Conservation (phyloP, 257 asterid genomes). For the Solanum paucissectum region DNA sequence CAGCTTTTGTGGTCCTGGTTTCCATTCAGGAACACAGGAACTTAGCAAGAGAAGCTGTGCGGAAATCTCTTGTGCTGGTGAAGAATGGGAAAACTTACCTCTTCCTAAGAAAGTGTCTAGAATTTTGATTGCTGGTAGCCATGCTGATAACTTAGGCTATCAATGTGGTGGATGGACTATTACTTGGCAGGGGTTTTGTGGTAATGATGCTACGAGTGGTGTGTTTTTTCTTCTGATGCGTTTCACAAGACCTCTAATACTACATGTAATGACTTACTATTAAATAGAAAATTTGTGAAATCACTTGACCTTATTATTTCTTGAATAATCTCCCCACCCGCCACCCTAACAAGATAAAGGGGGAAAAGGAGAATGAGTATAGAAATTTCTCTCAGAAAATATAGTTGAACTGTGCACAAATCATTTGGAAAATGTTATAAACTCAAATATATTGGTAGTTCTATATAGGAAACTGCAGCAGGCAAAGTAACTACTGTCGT, state of each 20-base stretch:
- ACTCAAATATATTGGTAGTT: neutral
- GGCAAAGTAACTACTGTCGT: neutral
- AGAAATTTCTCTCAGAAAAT: neutral
- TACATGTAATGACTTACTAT: neutral
- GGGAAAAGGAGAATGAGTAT: neutral
- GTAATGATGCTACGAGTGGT: slow-evolving; percentile 59
- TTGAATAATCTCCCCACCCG: neutral
- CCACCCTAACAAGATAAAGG: neutral
- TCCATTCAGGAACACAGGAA: slow-evolving; percentile 57
- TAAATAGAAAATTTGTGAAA: neutral
- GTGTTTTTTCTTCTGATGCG: neutral
- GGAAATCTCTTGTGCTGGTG: slow-evolving; percentile 75
- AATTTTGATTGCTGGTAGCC: slow-evolving; percentile 70
- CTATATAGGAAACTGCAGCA: neutral
- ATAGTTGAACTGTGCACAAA: neutral
- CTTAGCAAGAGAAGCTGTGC: slow-evolving; percentile 75
- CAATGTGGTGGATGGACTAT: slow-evolving; percentile 95
- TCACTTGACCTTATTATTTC: neutral
- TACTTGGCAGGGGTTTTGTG: slow-evolving; percentile 71
- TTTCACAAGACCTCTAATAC: neutral
- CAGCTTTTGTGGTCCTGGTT: neutral
- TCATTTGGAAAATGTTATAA: neutral
- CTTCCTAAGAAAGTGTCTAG: slow-evolving; percentile 56
- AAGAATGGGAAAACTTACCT: slow-evolving; percentile 71
- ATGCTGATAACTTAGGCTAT: slow-evolving; percentile 82